phyloP scores from a whole-genome alignment of 192 early-diverging fungal species.

The Pecoramyces ruminantium region DNA sequence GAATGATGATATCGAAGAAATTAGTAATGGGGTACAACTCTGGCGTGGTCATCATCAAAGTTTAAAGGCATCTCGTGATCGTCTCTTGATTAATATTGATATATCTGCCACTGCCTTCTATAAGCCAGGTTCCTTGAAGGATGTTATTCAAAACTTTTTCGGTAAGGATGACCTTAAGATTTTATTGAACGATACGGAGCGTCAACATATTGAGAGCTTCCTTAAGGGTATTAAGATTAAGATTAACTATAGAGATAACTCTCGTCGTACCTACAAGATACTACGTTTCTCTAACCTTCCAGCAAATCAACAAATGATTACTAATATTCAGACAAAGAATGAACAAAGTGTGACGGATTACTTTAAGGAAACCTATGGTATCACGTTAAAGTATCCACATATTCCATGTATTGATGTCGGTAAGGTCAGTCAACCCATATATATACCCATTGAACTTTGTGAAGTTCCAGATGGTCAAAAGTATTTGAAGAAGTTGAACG shows the following conservation, averaged over 20 bases:
- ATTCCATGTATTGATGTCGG: slow-evolving; percentile 51
- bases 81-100: slow-evolving; percentile 35
- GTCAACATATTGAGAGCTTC: background rate
- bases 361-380: slow-evolving; percentile 57
- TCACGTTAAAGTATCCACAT: slow-evolving; percentile 50
- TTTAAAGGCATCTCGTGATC: slow-evolving; percentile 55
- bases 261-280: background rate
- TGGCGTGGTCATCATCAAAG: slow-evolving; percentile 91
- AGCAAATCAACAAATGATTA: background rate
- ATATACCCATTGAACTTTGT: slow-evolving; percentile 84
- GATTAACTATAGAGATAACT: background rate
- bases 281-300: background rate
- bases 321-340: background rate
- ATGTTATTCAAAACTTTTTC: background rate
- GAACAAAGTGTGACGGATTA: slow-evolving; percentile 45
- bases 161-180: background rate
- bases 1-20: slow-evolving; percentile 25
- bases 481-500: slow-evolving; percentile 63
- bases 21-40: slow-evolving; percentile 65
- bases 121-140: slow-evolving; percentile 15
- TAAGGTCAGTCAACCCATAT: slow-evolving; percentile 27
- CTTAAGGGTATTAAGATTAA: background rate
- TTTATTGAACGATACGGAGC: background rate
- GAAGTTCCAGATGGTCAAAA: slow-evolving; percentile 67
- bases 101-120: slow-evolving; percentile 44